Percentiles rank a stretch among this genome's conserved stretches.
These are phyloP conservation scores for Parafenestella ontariensis DNA, from an alignment of 2,329 filamentous ascomycete genomes.

Conservation along the genomic window DNA sequence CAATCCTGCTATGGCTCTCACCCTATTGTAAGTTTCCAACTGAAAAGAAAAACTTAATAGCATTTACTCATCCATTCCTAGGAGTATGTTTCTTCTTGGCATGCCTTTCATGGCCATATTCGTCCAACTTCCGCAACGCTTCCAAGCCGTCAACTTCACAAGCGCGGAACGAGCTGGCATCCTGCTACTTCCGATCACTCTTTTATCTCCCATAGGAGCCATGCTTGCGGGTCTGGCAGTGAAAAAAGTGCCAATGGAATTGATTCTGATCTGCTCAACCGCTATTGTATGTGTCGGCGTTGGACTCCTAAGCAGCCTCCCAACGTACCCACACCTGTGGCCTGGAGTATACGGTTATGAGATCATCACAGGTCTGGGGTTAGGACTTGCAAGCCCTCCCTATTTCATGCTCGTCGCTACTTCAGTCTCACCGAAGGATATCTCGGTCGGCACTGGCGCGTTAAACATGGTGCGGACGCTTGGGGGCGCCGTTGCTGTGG, in stretches of 20 bases:
- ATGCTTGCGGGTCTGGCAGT: slow-evolving; percentile 30
- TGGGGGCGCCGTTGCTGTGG: slow-evolving; percentile 40
- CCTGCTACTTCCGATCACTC: slow-evolving; percentile 35
- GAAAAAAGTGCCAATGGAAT: slow-evolving; percentile 29
- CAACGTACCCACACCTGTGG: slow-evolving; percentile 22
- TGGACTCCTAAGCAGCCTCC: slow-evolving; percentile 37
- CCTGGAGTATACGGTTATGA: slow-evolving; percentile 37
- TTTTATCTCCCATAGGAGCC: slow-evolving; percentile 37
- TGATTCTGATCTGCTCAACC: slow-evolving; percentile 26
- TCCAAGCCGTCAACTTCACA: slow-evolving; percentile 41
- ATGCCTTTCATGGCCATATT: slow-evolving; percentile 39
- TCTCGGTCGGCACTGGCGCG: slow-evolving; percentile 37
- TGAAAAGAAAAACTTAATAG: no score
- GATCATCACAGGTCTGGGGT: slow-evolving; percentile 35
- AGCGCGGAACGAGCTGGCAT: slow-evolving; percentile 41
- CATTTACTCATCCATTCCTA: slow-evolving; percentile 1
- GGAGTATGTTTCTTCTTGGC: slow-evolving; percentile 36
- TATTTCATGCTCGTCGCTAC: slow-evolving; percentile 38
- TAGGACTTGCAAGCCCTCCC: slow-evolving; percentile 35
- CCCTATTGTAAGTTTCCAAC: slow-evolving; percentile 31
- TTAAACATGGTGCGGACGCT: slow-evolving; percentile 44
- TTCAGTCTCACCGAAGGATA: slow-evolving; percentile 31
- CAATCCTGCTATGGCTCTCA: slow-evolving; percentile 30
- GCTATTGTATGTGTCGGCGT: slow-evolving; percentile 31
- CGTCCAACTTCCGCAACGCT: slow-evolving; percentile 43